phyloP scores from a whole-genome alignment of 176 grass and related monocot species.

The Rhynchospora pubera region DNA sequence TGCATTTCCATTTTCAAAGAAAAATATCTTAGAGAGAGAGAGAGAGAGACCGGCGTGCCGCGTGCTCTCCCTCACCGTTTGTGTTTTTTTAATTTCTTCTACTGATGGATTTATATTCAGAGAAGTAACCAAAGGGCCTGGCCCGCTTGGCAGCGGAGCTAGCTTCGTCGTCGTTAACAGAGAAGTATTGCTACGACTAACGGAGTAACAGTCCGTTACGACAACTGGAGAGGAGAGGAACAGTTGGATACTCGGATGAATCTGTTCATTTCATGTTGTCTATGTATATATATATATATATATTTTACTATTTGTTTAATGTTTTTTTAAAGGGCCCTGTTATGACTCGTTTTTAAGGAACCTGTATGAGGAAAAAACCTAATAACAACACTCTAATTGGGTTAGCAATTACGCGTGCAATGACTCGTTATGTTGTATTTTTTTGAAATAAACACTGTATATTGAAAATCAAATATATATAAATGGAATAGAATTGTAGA shows the following conservation, averaged over 20 bases:
- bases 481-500: too few relatives aligned
- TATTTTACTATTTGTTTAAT: too few relatives aligned
- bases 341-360: too few relatives aligned
- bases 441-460: too few relatives aligned
- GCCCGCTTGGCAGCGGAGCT: neutral
- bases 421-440: too few relatives aligned
- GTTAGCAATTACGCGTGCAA: too few relatives aligned
- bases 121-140: neutral
- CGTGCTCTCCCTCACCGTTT: too few relatives aligned
- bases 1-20: constrained; percentile 58
- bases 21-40: neutral
- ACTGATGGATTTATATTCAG: neutral
- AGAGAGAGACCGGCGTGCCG: neutral
- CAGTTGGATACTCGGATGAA: neutral
- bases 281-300: too few relatives aligned
- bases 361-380: too few relatives aligned
- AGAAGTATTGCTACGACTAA: neutral
- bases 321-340: too few relatives aligned
- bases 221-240: neutral
- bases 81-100: neutral
- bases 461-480: too few relatives aligned
- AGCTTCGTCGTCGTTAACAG: neutral
- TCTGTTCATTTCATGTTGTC: neutral
- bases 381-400: too few relatives aligned
- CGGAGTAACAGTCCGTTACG: neutral